Evolutionary conservation across 192 early-diverging fungal species (phyloP), one percentile per base, ranked within the genome.

Genomic region (Coemansia sp.): DNA sequence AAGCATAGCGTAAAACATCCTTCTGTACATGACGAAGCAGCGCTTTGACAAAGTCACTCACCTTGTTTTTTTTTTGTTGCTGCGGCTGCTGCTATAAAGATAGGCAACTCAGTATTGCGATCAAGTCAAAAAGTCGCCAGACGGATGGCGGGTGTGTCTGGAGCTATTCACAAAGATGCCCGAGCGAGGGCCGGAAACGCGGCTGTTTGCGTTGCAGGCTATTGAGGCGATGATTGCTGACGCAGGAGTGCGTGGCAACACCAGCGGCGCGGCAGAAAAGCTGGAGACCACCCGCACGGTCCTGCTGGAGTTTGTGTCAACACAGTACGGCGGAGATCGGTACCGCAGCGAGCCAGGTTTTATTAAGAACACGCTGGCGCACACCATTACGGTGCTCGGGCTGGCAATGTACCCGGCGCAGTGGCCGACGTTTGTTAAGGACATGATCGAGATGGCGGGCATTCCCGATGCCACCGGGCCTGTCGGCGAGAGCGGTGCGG

Each of bases 361-460:
- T 67, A 71, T 90, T 33, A 81, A 86, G 56, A 98, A 95, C 70
- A 98, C 95, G 63, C 83, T 93, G 46, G 87, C 89, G 12, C 89
- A 90, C 54, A 83, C 89, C 19, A 71, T 98, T 14, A 88, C 92
- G 16, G 59, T 93, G 33, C 67, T 98, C 4, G 92, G 92, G 66
- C 69, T 85, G n/a, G 82, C 87, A 51, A 82, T 87, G 58, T 97
- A 94, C 60, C 90, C 89, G n/a, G 77, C 83, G 32, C 83, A 83
- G 35, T 98, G 95, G 95, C 87, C 87, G 9, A 81, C 87, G 5
- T 95, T 98, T 71, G 90, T 96, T 44, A 85, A 88, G 32, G 93
- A 98, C 53, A 77, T 96, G 61, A 71, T 98, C 12, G 67, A 80
- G 7, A 67, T 94, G 56, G 60, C 89, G 2, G 71, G 72, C 23